Base-by-base conservation (phyloP, 2,329 filamentous ascomycete species). In the Xylaria sp. region DNA sequence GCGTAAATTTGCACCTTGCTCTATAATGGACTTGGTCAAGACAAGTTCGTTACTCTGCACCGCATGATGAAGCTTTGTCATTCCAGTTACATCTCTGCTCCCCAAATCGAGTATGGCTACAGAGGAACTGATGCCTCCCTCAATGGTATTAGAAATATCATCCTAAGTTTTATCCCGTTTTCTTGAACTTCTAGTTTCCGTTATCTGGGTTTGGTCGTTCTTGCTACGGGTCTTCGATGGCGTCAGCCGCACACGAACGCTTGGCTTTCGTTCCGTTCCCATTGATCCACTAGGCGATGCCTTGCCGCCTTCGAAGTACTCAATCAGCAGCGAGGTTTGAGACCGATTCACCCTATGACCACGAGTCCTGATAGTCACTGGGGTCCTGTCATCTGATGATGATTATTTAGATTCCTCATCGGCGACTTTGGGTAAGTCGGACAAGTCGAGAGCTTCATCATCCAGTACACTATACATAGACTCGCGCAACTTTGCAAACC, bases 251-350 rank as follows among this genome's bases (percentile, higher is more conserved):
- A 90, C 83, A 73, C 85, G 86, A 55, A 97, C 92, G 74, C 92
- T 96, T 11, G 93, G 93, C 69, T 90, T 88, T 70, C 90, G 89
- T 69, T 87, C 85, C 81, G 79, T 70, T 79, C 80, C 66, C 77
- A 64, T 62, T 69, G 82, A 81, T 70, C 82, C 82, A 58, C 85
- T 79, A 41, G 78, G 75, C n/a, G 78, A 74, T 66, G 81, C 80
- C 75, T 91, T 93, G 65, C 89, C 87, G 68, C 88, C 91, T 78
- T 97, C 93, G 72, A 96, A 97, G 77, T 96, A 97, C 79, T 97
- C 93, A 72, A 97, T 97, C 71, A 97, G 83, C 68, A 97, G 83
- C 58, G 92, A 96, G 37, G 93, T 96, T 79, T 96, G 93, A 46
- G 92, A 96, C 70, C 86, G 79, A 73, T 80, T 84, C 64, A 80